Base-by-base conservation (phyloP, 2,329 filamentous ascomycete genomes). In the Diaporthe sp. region DNA sequence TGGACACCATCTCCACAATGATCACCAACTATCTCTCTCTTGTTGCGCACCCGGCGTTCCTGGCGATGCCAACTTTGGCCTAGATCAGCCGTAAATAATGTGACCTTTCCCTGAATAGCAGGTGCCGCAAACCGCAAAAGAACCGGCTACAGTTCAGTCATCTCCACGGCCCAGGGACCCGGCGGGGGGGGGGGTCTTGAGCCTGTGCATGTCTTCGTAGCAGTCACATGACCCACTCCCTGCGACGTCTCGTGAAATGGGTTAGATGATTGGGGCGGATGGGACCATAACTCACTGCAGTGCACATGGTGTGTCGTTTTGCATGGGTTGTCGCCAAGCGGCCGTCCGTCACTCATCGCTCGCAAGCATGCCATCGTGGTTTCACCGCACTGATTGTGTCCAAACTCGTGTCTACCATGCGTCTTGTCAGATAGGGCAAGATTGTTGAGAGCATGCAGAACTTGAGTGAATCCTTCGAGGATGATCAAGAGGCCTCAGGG, bases 401-500 rank as follows among this genome's bases (percentile, higher is more conserved):
- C n/a, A 62, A 25, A 19, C 17, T 34, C 37, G 34, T 49, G 12
- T 49, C 61, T 46, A 4, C 61, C 61, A 31, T 49, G 61, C 12
- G 9, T 7, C 42, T 65, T 65, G 49, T 65, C 61, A 65, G 17
- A 49, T 49, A 34, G 15, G 19, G 61, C 39, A 42, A 65, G 61
- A 65, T 17, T 34, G 42, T 65, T 34, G 42, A 19, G 28, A 65
- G 15, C 61, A 65, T 65, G 61, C 61, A 34, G 42, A 31, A 65
- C 17, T 49, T 31, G 15, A 25, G 28, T 8, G 61, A 65, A 65
- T 7, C 61, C 13, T 62, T 62, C 61, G 42, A 65, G 15, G 42
- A 65, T 31, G 42, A 65, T 2, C 39, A 44, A 25, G 61, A 65
- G 17, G 42, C 42, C 42, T 65, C 61, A n/a, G 61, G 42, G 42